A percentile compares a stretch with the other conserved stretches of the same genome.
phyloP scores from a whole-genome alignment of 805 yeast species.

The Ogataea methylovora region DNA sequence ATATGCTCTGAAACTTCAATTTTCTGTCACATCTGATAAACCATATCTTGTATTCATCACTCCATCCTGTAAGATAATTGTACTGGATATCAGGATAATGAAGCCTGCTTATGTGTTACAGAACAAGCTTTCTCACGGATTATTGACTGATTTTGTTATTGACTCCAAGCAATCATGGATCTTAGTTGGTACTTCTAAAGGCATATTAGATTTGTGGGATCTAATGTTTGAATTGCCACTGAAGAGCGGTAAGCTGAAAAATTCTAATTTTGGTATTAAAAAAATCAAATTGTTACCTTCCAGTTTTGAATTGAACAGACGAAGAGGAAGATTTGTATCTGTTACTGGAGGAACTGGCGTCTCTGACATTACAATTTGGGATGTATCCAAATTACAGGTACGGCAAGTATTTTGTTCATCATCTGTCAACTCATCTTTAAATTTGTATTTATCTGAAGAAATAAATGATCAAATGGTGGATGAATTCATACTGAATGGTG shows the following conservation, averaged over 20 bases:
- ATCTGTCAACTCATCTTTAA: slow-evolving; percentile 16
- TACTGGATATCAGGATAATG: slow-evolving; percentile 55
- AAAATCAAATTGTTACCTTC: slow-evolving; percentile 38
- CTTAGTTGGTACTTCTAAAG: slow-evolving; percentile 66
- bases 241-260: slow-evolving; percentile 53
- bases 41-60: slow-evolving; percentile 46
- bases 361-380: slow-evolving; percentile 66
- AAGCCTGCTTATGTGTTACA: slow-evolving; percentile 31
- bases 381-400: slow-evolving; percentile 57
- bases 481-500: slow-evolving; percentile 12
- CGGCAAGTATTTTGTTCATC: slow-evolving; percentile 20
- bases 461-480: slow-evolving; percentile 16
- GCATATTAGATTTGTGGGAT: slow-evolving; percentile 78
- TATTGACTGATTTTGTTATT: slow-evolving; percentile 50
- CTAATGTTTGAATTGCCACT: slow-evolving; percentile 55
- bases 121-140: slow-evolving; percentile 60
- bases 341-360: slow-evolving; percentile 61
- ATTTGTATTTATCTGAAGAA: slow-evolving; percentile 18
- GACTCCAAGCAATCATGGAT: slow-evolving; percentile 54
- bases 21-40: slow-evolving; percentile 30
- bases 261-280: slow-evolving; percentile 35
- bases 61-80: slow-evolving; percentile 40
- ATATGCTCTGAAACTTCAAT: slow-evolving; percentile 36
- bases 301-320: slow-evolving; percentile 24
- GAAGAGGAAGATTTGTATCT: slow-evolving; percentile 38